These are phyloP conservation scores for Ambrosiella beaveri DNA, from an alignment of 2,329 filamentous ascomycete species.

Conservation along the genomic window DNA sequence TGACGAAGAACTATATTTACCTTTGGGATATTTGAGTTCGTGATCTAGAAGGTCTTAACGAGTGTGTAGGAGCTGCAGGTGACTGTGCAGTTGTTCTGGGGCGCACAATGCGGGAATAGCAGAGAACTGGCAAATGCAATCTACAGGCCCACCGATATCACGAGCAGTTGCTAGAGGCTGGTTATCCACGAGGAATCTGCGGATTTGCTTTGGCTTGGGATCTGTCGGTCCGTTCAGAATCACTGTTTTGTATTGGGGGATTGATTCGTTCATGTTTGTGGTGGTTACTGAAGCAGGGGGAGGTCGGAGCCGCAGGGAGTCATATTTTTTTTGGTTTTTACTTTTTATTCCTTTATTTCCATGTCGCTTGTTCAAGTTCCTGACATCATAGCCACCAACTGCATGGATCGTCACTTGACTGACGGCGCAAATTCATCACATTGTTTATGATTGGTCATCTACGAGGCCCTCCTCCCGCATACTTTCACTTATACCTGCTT, in stretches of 20 bases:
- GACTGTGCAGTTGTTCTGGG: no score
- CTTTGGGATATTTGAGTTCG: not conserved
- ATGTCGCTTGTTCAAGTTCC: not conserved
- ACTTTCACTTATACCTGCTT: not conserved
- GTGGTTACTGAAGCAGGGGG: not conserved
- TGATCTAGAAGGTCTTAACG: not conserved
- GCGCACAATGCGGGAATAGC: not conserved
- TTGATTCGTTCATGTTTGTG: not conserved
- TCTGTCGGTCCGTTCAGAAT: not conserved
- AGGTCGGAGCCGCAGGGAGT: not conserved
- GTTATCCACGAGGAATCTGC: not conserved
- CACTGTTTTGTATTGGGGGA: not conserved
- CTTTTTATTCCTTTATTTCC: not conserved
- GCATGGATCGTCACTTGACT: not conserved
- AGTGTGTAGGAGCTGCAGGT: no score
- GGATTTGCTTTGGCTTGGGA: not conserved
- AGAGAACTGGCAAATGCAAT: not conserved
- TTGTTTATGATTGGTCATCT: no score
- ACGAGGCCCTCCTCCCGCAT: no score
- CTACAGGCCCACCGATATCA: not conserved
- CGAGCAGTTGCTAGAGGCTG: not conserved
- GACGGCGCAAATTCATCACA: no score
- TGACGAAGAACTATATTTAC: not conserved
- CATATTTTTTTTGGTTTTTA: not conserved
- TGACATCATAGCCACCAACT: not conserved